Evolutionary conservation across 768 basidiomycete species (phyloP).

Genomic region (Gloeophyllum trabeum): DNA sequence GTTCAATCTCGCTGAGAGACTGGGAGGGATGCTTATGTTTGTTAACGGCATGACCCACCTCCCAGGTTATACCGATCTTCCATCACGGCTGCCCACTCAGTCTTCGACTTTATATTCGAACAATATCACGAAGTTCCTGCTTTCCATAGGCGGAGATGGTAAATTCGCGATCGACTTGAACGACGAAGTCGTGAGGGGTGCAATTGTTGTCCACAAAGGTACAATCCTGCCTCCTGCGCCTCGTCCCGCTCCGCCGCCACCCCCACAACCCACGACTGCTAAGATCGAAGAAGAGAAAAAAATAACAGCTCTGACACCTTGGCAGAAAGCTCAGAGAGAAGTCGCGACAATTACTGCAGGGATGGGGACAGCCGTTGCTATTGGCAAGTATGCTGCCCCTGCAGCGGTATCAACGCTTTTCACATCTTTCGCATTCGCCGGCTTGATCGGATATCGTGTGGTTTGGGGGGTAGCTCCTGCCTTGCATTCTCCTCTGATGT

Average conservation of each 20-base stretch:
- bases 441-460: slow-evolving; percentile 78
- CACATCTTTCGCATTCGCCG: slow-evolving; percentile 82
- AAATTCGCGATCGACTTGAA: slow-evolving; percentile 59
- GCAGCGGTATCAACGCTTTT: slow-evolving; percentile 64
- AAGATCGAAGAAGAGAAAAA: slow-evolving; percentile 34
- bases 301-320: slow-evolving; percentile 61
- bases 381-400: slow-evolving; percentile 72
- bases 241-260: slow-evolving; percentile 54
- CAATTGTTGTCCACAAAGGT: slow-evolving; percentile 64
- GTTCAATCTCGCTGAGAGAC: not conserved
- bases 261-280: slow-evolving; percentile 36
- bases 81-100: slow-evolving; percentile 83
- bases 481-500: slow-evolving; percentile 84
- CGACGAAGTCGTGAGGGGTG: slow-evolving; percentile 79
- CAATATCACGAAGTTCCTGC: slow-evolving; percentile 82
- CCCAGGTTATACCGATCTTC: slow-evolving; percentile 72
- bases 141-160: slow-evolving; percentile 60
- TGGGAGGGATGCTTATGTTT: not conserved
- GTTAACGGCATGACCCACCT: slow-evolving; percentile 1
- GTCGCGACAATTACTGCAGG: slow-evolving; percentile 66
- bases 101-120: slow-evolving; percentile 87
- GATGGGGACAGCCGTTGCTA: slow-evolving; percentile 59
- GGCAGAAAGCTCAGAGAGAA: slow-evolving; percentile 71
- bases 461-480: slow-evolving; percentile 88
- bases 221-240: slow-evolving; percentile 55